Evolutionary conservation across 2,329 filamentous ascomycete species (phyloP).

Genomic region (Ascochyta lentis): DNA sequence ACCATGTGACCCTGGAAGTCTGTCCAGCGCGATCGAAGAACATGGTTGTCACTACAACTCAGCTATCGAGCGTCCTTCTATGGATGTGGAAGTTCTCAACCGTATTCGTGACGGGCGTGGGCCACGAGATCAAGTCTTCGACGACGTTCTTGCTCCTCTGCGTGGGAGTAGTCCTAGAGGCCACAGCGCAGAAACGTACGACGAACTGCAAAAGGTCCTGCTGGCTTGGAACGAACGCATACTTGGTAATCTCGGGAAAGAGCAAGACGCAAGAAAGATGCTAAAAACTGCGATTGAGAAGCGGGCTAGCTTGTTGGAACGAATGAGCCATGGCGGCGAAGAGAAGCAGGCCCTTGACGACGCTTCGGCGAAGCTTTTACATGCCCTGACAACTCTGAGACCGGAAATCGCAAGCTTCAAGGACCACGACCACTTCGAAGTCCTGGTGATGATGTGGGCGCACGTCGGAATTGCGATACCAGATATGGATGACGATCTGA

Average conservation of each 20-base stretch:
- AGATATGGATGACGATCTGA: conserved; percentile 26
- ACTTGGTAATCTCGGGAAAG: background rate
- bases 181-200: background rate
- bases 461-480: conserved; percentile 22
- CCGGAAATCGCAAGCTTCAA: conserved; percentile 27
- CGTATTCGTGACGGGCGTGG: conserved; percentile 23
- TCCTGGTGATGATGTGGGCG: conserved; percentile 27
- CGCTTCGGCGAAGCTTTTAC: conserved; percentile 9
- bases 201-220: background rate
- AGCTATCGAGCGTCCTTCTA: background rate
- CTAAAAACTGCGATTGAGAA: background rate
- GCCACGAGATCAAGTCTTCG: conserved; percentile 14
- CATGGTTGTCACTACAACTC: background rate
- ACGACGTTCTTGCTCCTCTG: conserved; percentile 29
- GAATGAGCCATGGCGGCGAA: background rate
- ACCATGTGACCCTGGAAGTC: background rate
- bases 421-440: conserved; percentile 17
- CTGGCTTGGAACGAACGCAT: background rate
- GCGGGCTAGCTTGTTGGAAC: background rate
- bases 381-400: conserved; percentile 25
- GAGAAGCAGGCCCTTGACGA: background rate
- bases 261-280: background rate
- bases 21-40: background rate
- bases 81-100: conserved; percentile 22
- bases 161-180: background rate